phyloP scores from a whole-genome alignment of 495 filamentous ascomycete species.

The Penicillium desertorum region DNA sequence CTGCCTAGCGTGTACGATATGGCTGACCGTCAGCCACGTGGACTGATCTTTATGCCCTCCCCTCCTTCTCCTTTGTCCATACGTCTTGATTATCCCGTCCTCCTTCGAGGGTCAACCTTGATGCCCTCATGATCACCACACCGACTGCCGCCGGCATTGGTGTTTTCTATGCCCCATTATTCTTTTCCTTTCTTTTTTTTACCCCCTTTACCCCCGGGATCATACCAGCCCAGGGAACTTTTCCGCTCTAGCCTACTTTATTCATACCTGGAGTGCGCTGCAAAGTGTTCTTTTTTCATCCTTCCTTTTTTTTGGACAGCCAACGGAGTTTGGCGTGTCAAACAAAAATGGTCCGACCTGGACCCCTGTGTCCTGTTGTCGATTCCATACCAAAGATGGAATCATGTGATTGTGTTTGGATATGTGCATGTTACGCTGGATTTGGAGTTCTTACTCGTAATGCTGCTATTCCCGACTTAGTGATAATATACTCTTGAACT shows the following conservation, averaged over 20 bases:
- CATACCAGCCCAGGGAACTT: neutral
- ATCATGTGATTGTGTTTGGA: constrained; percentile 12
- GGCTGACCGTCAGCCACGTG: constrained; percentile 1
- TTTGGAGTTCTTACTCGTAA: constrained; percentile 16
- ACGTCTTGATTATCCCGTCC: constrained; percentile 11
- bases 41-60: neutral
- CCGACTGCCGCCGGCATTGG: constrained; percentile 23
- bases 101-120: constrained; percentile 8
- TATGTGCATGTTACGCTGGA: constrained; percentile 17
- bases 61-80: constrained; percentile 21
- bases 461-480: constrained; percentile 18
- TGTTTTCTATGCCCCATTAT: constrained; percentile 11
- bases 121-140: constrained; percentile 25
- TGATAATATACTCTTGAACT: constrained; percentile 30
- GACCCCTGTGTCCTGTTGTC: constrained; percentile 10
- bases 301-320: constrained; percentile 15
- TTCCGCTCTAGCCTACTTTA: constrained; percentile 14
- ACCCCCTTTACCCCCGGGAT: neutral
- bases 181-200: neutral
- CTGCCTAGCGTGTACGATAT: constrained; percentile 29
- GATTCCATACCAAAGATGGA: constrained; percentile 21
- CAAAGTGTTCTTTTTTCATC: constrained; percentile 8
- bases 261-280: constrained; percentile 4
- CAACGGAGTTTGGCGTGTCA: constrained; percentile 23
- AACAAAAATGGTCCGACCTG: constrained; percentile 22